These are phyloP conservation scores for Aristolochia contorta DNA, from an alignment of 164 flowering plant species.

Conservation along the genomic window DNA sequence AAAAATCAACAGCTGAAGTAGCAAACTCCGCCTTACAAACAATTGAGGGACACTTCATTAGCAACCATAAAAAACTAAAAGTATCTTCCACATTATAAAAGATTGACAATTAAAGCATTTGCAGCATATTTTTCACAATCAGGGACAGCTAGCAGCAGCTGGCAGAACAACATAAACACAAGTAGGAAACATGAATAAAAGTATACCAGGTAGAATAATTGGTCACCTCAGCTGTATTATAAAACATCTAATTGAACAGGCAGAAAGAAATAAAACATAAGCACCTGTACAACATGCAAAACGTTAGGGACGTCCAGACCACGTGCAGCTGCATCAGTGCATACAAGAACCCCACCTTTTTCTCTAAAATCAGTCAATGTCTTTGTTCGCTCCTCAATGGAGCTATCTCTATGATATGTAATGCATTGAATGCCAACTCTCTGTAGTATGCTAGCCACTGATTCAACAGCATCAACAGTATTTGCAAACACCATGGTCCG, in stretches of 20 bases:
- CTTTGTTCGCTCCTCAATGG: constrained; percentile 65
- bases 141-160: too few species aligned
- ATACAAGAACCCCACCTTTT: constrained; percentile 84
- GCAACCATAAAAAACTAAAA: background rate
- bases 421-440: constrained; percentile 59
- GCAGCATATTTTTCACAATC: too few species aligned
- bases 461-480: constrained; percentile 91
- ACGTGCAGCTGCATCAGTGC: constrained; percentile 98
- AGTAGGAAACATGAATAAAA: too few species aligned
- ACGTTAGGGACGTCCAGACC: constrained; percentile 87
- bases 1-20: constrained; percentile 81
- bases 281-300: constrained; percentile 94
- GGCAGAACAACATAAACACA: too few species aligned
- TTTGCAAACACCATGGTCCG: constrained; percentile 98
- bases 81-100: too few species aligned
- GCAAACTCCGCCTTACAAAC: constrained; percentile 86
- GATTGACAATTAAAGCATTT: too few species aligned
- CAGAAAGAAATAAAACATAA: background rate
- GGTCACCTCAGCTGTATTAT: too few species aligned
- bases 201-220: too few species aligned
- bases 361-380: constrained; percentile 51
- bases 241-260: too few species aligned
- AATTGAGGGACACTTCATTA: constrained; percentile 2
- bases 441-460: constrained; percentile 62
- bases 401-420: constrained; percentile 59